Conservation (phyloP, 371 early-diverging fungal species). For the Rhizopus stolonifer region DNA sequence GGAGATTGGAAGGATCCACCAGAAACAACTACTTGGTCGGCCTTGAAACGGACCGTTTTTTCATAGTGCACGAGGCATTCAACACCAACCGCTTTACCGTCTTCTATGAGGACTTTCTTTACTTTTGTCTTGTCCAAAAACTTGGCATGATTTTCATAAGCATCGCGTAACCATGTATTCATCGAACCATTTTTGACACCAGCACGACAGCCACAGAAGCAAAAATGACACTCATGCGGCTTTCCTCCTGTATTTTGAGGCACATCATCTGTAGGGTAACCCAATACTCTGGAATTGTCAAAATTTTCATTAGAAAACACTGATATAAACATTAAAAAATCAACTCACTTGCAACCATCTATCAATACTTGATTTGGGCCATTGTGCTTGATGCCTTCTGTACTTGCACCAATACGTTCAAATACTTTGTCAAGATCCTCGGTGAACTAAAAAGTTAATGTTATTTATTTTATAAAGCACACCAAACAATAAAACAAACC, state of each 20-base stretch:
- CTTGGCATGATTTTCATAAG: constrained; percentile 53
- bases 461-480: no score
- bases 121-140: constrained; percentile 64
- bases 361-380: constrained; percentile 58
- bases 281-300: constrained; percentile 56
- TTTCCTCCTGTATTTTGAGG: constrained; percentile 67
- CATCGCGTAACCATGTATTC: constrained; percentile 68
- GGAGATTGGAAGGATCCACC: constrained; percentile 69
- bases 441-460: constrained; percentile 29
- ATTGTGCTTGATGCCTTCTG: constrained; percentile 60
- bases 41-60: constrained; percentile 20
- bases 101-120: constrained; percentile 44
- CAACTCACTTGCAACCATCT: constrained; percentile 59
- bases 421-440: constrained; percentile 56
- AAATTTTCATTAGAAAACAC: background rate
- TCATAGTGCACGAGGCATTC: constrained; percentile 23
- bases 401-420: constrained; percentile 58
- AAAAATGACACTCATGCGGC: constrained; percentile 67
- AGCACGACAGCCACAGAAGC: constrained; percentile 65
- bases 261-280: constrained; percentile 55
- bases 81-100: constrained; percentile 54
- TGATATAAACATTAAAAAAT: background rate
- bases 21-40: constrained; percentile 59
- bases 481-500: constrained; percentile 5
- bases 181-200: constrained; percentile 69